phyloP scores from a whole-genome alignment of 768 basidiomycete species.

The Tephrocybe sp. region DNA sequence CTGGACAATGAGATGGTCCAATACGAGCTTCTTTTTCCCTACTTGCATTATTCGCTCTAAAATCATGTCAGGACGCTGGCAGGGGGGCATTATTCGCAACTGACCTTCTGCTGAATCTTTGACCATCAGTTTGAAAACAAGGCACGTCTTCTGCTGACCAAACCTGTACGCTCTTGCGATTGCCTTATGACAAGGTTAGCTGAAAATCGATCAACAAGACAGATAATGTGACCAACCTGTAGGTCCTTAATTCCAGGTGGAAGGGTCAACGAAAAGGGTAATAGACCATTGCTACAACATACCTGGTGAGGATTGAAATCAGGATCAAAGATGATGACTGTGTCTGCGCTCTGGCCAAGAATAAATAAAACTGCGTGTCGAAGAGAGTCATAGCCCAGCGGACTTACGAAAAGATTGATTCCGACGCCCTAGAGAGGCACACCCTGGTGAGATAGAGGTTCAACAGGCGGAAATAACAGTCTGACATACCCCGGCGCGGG shows the following conservation, averaged over 20 bases:
- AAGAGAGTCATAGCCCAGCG: neutral
- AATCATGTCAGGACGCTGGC: slow-evolving; percentile 3
- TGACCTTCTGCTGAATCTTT: slow-evolving; percentile 90
- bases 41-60: slow-evolving; percentile 87
- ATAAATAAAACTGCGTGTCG: slow-evolving; percentile 17
- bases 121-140: slow-evolving; percentile 95
- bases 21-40: slow-evolving; percentile 92
- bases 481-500: slow-evolving; percentile 72
- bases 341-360: slow-evolving; percentile 75
- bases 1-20: slow-evolving; percentile 95
- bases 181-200: slow-evolving; percentile 49
- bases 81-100: neutral
- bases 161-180: slow-evolving; percentile 94
- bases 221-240: slow-evolving; percentile 54
- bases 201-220: neutral
- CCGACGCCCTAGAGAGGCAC: slow-evolving; percentile 61
- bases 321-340: slow-evolving; percentile 90
- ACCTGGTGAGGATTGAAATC: slow-evolving; percentile 99
- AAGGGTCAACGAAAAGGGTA: neutral
- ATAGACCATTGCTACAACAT: slow-evolving; percentile 16
- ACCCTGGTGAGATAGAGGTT: neutral
- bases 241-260: slow-evolving; percentile 54
- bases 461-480: neutral
- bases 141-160: slow-evolving; percentile 91
- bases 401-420: slow-evolving; percentile 69